These are phyloP conservation scores for Alternaria angustiovoidea DNA, from an alignment of 2,329 filamentous ascomycete species.

Conservation along the genomic window DNA sequence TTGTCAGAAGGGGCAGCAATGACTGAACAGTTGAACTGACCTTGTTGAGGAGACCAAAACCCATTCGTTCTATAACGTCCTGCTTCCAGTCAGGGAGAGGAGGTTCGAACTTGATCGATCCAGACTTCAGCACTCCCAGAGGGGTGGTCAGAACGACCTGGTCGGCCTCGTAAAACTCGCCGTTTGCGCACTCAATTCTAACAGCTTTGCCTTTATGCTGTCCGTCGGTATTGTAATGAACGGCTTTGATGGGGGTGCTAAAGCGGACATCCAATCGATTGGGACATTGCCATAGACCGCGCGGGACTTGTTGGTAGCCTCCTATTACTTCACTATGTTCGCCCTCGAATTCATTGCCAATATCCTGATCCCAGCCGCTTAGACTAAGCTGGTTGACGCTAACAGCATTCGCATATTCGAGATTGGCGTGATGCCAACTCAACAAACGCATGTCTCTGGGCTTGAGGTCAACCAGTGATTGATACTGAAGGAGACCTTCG, in stretches of 20 bases:
- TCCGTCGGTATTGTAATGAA: slow-evolving; percentile 64
- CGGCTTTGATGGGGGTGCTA: slow-evolving; percentile 74
- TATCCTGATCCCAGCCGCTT: slow-evolving; percentile 94
- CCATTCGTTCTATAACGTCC: slow-evolving; percentile 80
- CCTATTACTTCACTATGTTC: slow-evolving; percentile 92
- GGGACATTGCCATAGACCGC: slow-evolving; percentile 81
- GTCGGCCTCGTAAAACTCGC: slow-evolving; percentile 81
- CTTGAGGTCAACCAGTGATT: slow-evolving; percentile 79
- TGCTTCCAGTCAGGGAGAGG: slow-evolving; percentile 87
- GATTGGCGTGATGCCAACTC: slow-evolving; percentile 98
- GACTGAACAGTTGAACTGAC: slow-evolving; percentile 45
- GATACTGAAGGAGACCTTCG: slow-evolving; percentile 88
- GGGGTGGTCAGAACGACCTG: slow-evolving; percentile 90
- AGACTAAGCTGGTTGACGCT: slow-evolving; percentile 88
- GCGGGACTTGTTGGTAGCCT: slow-evolving; percentile 92
- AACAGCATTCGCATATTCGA: slow-evolving; percentile 96
- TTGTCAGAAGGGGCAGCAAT: slow-evolving; percentile 16
- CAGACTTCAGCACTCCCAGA: slow-evolving; percentile 88
- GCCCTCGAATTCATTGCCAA: slow-evolving; percentile 96
- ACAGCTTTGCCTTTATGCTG: slow-evolving; percentile 33
- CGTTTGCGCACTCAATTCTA: slow-evolving; percentile 73
- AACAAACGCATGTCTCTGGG: slow-evolving; percentile 88
- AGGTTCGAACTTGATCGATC: slow-evolving; percentile 83
- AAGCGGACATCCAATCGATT: slow-evolving; percentile 79
- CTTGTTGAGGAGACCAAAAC: slow-evolving; percentile 95